Percentiles rank a stretch among this genome's conserved stretches.
Evolutionary conservation across 106 monocot genomes (phyloP).

Genomic region (Gastrodia elata): DNA sequence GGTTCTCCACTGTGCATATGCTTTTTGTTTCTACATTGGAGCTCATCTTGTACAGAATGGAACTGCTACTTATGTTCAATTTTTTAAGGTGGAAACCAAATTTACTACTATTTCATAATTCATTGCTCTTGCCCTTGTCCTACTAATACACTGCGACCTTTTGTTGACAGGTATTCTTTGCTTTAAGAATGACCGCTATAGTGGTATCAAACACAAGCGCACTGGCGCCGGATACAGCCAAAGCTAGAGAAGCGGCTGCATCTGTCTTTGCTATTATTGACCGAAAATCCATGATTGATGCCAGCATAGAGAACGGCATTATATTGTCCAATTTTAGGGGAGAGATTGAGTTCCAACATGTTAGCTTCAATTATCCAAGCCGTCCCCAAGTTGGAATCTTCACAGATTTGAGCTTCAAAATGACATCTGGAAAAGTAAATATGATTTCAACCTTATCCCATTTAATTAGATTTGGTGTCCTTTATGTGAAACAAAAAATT

Average conservation of each 20-base stretch:
- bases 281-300: conserved; percentile 42
- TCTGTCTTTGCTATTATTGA: conserved; percentile 53
- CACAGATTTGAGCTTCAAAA: conserved; percentile 29
- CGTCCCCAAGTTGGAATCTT: conserved; percentile 38
- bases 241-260: conserved; percentile 35
- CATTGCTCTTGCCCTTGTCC: no score
- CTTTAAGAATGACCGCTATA: conserved; percentile 28
- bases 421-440: conserved; percentile 40
- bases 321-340: conserved; percentile 18
- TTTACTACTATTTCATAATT: background rate
- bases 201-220: conserved; percentile 46
- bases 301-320: conserved; percentile 24
- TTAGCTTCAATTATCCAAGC: conserved; percentile 46
- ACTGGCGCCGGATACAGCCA: conserved; percentile 31
- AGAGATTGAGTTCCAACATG: conserved; percentile 38
- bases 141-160: no score
- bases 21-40: conserved; percentile 32
- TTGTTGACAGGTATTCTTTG: conserved; percentile 41
- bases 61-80: conserved; percentile 11
- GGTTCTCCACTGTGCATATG: conserved; percentile 22
- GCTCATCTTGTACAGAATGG: conserved; percentile 20
- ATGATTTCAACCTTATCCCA: background rate
- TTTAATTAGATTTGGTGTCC: background rate
- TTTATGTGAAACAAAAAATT: no score
- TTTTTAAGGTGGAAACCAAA: conserved; percentile 24